phyloP scores from a whole-genome alignment of 2,329 filamentous ascomycete genomes.

The Calonectria crousiana region DNA sequence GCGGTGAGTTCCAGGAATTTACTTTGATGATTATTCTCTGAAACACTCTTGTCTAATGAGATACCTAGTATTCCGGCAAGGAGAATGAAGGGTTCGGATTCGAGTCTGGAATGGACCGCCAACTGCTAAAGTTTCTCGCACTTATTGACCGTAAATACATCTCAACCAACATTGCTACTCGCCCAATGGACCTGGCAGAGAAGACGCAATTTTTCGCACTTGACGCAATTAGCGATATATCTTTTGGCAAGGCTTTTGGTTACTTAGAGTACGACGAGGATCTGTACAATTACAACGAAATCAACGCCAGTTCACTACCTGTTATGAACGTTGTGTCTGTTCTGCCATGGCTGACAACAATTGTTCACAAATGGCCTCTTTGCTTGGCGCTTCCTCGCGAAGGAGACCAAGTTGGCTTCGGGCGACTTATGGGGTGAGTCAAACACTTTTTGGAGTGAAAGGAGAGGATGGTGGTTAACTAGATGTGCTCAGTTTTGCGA shows the following conservation, averaged over 20 bases:
- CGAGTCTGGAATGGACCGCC: conserved; percentile 55
- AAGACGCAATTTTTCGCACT: conserved; percentile 66
- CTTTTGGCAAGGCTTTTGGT: conserved; percentile 65
- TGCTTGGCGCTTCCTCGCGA: conserved; percentile 50
- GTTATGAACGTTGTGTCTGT: conserved; percentile 53
- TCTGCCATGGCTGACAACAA: conserved; percentile 50
- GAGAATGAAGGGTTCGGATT: conserved; percentile 59
- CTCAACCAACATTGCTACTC: conserved; percentile 49
- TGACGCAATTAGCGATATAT: conserved; percentile 66
- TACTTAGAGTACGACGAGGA: conserved; percentile 63
- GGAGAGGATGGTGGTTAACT: neutral
- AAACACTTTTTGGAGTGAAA: neutral
- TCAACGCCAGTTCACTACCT: conserved; percentile 55
- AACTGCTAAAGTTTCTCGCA: conserved; percentile 54
- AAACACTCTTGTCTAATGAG: neutral
- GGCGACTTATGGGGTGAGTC: conserved; percentile 53
- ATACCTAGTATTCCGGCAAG: conserved; percentile 61
- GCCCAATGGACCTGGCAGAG: conserved; percentile 60
- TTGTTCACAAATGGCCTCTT: conserved; percentile 54
- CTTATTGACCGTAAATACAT: conserved; percentile 63
- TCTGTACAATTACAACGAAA: conserved; percentile 58
- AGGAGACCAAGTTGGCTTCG: conserved; percentile 53
- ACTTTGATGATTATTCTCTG: neutral
- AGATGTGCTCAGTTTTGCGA: conserved; percentile 29
- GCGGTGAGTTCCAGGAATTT: conserved; percentile 48